These are phyloP conservation scores for Echites panduratus DNA, from an alignment of 257 asterid species.

Conservation along the genomic window DNA sequence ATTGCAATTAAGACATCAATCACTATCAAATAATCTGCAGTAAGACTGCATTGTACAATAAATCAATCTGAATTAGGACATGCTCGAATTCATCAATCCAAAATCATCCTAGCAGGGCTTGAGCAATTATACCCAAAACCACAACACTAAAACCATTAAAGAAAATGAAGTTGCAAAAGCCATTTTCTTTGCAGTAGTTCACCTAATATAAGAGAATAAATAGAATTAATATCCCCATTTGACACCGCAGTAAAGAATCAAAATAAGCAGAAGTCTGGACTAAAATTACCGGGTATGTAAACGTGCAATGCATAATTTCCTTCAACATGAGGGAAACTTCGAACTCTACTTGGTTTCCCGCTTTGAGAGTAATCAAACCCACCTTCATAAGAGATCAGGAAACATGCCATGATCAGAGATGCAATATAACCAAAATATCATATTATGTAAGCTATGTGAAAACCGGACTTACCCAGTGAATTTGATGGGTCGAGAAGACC, in stretches of 20 bases:
- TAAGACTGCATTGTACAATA: not conserved
- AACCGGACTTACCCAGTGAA: conserved; percentile 34
- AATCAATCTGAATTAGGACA: not conserved
- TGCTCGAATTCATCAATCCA: not conserved
- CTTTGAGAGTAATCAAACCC: conserved; percentile 30
- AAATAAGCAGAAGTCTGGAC: conserved; percentile 1
- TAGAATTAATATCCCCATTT: not conserved
- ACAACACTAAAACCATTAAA: not conserved
- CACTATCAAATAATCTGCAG: not conserved
- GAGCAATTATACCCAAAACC: not conserved
- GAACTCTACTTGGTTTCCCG: conserved; percentile 47
- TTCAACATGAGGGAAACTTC: conserved; percentile 81
- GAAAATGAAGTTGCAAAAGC: not conserved
- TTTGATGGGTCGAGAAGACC: conserved; percentile 60
- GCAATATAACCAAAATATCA: not conserved
- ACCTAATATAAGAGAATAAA: not conserved
- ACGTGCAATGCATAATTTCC: conserved; percentile 92
- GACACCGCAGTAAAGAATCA: not conserved
- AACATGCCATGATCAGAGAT: conserved; percentile 27
- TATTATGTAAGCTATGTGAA: not conserved
- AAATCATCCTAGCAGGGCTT: not conserved
- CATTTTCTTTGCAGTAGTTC: not conserved
- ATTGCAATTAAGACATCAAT: not conserved
- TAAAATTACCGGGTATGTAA: conserved; percentile 68
- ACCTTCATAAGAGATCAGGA: conserved; percentile 40